phyloP scores from a whole-genome alignment of 1,284 basidiomycete genomes.

The Gomphus sp. region DNA sequence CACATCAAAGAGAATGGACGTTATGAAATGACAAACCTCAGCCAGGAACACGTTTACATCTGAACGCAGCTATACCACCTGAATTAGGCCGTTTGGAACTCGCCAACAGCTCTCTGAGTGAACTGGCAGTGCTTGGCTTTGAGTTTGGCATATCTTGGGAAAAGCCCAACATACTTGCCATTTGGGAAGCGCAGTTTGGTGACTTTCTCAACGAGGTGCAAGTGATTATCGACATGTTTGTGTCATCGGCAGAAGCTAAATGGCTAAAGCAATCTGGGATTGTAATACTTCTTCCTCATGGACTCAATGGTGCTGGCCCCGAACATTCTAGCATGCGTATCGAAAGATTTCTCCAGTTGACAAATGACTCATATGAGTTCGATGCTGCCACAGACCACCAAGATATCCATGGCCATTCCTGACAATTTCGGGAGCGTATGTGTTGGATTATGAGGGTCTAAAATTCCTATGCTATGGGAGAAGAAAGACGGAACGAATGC shows the following conservation, averaged over 20 bases:
- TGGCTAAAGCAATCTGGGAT: slow-evolving; percentile 91
- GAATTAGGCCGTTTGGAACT: slow-evolving; percentile 64
- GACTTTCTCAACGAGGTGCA: slow-evolving; percentile 89
- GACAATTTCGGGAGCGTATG: no score
- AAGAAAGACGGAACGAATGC: no score
- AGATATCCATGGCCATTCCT: slow-evolving; percentile 78
- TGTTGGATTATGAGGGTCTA: no score
- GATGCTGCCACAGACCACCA: slow-evolving; percentile 41
- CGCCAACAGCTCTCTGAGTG: slow-evolving; percentile 82
- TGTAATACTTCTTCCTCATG: slow-evolving; percentile 79
- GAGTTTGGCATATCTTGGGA: slow-evolving; percentile 88
- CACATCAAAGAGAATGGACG: no score
- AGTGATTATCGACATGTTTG: slow-evolving; percentile 76
- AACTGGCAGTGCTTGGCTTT: slow-evolving; percentile 81
- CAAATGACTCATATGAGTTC: slow-evolving; percentile 54
- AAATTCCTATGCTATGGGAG: no score
- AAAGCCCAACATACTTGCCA: slow-evolving; percentile 64
- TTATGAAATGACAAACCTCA: no score
- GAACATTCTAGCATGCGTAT: slow-evolving; percentile 84
- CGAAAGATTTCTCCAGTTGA: slow-evolving; percentile 81
- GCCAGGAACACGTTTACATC: background rate
- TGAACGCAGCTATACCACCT: slow-evolving; percentile 59
- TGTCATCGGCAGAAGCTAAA: slow-evolving; percentile 81
- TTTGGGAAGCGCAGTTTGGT: slow-evolving; percentile 94
- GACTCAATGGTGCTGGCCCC: slow-evolving; percentile 82